Evolutionary conservation across 23 red algal genomes (phyloP).

Genomic region (Pyropia yezoensis): DNA sequence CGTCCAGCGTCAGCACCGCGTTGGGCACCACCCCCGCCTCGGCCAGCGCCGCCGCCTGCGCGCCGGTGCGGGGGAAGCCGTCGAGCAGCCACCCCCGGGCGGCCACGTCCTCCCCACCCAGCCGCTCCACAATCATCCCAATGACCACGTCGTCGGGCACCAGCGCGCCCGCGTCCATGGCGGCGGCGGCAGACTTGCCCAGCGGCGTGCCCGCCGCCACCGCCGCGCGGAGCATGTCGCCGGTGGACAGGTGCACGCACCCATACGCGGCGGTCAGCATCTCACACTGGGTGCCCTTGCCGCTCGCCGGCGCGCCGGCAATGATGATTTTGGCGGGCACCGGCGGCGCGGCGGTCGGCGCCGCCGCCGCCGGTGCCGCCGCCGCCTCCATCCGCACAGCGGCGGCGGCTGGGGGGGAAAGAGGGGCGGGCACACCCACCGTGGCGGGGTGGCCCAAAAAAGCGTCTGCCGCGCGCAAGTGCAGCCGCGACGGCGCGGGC

Average conservation of each 20-base stretch:
- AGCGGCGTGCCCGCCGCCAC: conserved; percentile 47
- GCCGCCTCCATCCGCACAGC: conserved; percentile 23
- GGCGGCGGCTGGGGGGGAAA: not conserved
- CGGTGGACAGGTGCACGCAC: conserved; percentile 93
- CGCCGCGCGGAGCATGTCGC: conserved; percentile 93
- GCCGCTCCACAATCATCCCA: conserved; percentile 65
- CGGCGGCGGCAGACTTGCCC: conserved; percentile 56
- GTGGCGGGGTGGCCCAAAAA: too few species aligned
- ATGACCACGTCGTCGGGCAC: conserved; percentile 97
- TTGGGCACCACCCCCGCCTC: conserved; percentile 58
- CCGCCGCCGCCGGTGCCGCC: conserved; percentile 20
- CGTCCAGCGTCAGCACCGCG: conserved; percentile 76
- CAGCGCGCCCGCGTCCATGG: conserved; percentile 82
- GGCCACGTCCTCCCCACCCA: conserved; percentile 46
- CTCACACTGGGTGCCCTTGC: conserved; percentile 94
- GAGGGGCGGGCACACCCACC: too few species aligned
- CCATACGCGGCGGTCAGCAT: conserved; percentile 64
- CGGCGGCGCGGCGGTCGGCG: not conserved
- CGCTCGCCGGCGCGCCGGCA: conserved; percentile 88
- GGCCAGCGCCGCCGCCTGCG: conserved; percentile 74
- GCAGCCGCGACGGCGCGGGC: too few species aligned
- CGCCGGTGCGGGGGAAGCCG: conserved; percentile 88
- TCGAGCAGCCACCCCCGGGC: conserved; percentile 87
- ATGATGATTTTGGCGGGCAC: conserved; percentile 65
- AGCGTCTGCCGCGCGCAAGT: too few species aligned